Percentiles rank a stretch among this genome's conserved stretches.
Evolutionary conservation across 2,329 filamentous ascomycete genomes (phyloP).

Genomic region (Microcyclospora tardicrescens): DNA sequence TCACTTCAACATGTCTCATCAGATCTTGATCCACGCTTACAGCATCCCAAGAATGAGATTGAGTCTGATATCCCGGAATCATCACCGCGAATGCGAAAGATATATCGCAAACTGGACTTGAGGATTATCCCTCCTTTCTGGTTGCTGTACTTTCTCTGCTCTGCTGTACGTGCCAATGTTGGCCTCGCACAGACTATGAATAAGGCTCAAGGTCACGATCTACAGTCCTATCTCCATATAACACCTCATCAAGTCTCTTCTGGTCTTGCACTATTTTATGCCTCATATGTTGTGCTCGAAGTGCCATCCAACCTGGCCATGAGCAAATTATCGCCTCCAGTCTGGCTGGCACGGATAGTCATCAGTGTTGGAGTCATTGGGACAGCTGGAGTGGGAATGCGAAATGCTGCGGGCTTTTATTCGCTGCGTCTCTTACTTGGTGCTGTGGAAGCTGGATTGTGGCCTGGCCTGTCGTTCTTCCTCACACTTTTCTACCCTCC

Average conservation of each 20-base stretch:
- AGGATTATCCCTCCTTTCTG: conserved; percentile 54
- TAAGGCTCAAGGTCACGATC: conserved; percentile 52
- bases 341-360: conserved; percentile 89
- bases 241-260: conserved; percentile 68
- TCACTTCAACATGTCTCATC: too few species aligned
- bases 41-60: too few species aligned
- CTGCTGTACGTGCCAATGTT: conserved; percentile 81
- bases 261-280: conserved; percentile 78
- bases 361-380: conserved; percentile 77
- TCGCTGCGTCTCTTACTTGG: conserved; percentile 76
- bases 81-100: conserved; percentile 4
- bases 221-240: conserved; percentile 57
- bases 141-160: conserved; percentile 83
- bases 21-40: too few species aligned
- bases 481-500: conserved; percentile 86
- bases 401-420: conserved; percentile 73
- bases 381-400: conserved; percentile 68
- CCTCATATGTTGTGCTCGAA: conserved; percentile 83
- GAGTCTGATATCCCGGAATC: too few species aligned
- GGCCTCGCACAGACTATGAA: conserved; percentile 96
- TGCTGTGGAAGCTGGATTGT: conserved; percentile 83
- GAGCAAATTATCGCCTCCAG: conserved; percentile 68
- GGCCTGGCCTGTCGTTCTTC: conserved; percentile 91
- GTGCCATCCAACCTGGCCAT: conserved; percentile 80
- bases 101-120: conserved; percentile 17